Evolutionary conservation across 805 yeast genomes (phyloP).

Genomic region (Candida vartiovaarae): DNA sequence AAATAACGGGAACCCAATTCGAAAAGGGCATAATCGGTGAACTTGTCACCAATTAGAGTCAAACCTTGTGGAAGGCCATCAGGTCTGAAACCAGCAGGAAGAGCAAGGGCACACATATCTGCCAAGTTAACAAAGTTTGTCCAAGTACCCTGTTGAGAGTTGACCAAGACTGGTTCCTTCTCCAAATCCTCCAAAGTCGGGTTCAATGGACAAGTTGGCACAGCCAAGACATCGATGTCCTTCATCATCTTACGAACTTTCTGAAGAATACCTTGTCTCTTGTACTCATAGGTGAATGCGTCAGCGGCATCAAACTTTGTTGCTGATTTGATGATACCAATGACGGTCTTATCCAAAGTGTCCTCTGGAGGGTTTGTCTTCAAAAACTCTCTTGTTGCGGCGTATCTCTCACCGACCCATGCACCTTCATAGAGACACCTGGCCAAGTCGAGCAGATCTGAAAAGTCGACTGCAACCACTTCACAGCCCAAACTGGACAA

Average conservation of each 20-base stretch:
- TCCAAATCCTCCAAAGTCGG: conserved; percentile 73
- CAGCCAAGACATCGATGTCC: conserved; percentile 67
- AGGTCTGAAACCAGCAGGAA: conserved; percentile 82
- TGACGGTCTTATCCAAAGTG: conserved; percentile 79
- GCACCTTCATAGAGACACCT: conserved; percentile 91
- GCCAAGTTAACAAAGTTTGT: conserved; percentile 95
- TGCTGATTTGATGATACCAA: conserved; percentile 70
- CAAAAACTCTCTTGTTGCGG: conserved; percentile 71
- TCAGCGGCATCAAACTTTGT: conserved; percentile 74
- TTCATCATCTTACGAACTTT: conserved; percentile 47
- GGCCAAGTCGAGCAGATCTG: conserved; percentile 74
- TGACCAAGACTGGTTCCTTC: conserved; percentile 72
- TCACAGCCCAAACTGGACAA: conserved; percentile 50
- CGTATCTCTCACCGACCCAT: conserved; percentile 96
- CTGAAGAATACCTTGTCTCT: conserved; percentile 73
- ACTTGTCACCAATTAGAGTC: conserved; percentile 74
- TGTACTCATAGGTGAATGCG: conserved; percentile 79
- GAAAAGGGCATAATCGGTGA: conserved; percentile 82
- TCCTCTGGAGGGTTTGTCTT: conserved; percentile 61
- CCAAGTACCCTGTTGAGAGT: conserved; percentile 96
- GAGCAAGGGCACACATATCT: conserved; percentile 83
- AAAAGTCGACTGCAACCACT: conserved; percentile 59
- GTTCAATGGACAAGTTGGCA: conserved; percentile 92
- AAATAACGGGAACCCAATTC: conserved; percentile 75
- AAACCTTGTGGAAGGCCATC: conserved; percentile 92